Evolutionary conservation across 2,329 filamentous ascomycete genomes (phyloP).

Genomic region (Colletotrichum agaves): DNA sequence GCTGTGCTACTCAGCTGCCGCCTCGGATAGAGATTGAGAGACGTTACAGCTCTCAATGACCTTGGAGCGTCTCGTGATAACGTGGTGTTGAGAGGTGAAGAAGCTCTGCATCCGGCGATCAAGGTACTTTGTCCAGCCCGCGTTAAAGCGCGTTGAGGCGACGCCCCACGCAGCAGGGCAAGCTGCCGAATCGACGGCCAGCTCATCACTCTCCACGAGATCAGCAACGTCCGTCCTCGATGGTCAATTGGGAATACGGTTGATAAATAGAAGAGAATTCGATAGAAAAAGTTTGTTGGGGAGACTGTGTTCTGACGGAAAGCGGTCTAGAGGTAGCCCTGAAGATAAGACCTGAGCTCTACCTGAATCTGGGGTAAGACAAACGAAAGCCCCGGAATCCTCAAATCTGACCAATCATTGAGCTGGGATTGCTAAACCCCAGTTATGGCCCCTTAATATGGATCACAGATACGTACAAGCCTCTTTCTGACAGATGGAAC

Average conservation of each 20-base stretch:
- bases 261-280: background rate
- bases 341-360: slow-evolving; percentile 30
- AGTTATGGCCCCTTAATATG: slow-evolving; percentile 8
- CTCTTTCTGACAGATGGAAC: background rate
- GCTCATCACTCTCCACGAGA: slow-evolving; percentile 27
- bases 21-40: background rate
- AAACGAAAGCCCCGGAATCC: slow-evolving; percentile 14
- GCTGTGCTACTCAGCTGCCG: slow-evolving; percentile 28
- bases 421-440: slow-evolving; percentile 24
- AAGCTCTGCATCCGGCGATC: background rate
- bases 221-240: slow-evolving; percentile 2
- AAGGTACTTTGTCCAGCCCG: slow-evolving; percentile 5
- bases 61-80: background rate
- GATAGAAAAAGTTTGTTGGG: background rate
- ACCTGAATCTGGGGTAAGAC: slow-evolving; percentile 35
- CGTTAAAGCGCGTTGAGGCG: slow-evolving; percentile 35
- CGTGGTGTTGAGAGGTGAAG: slow-evolving; percentile 6
- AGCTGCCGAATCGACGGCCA: slow-evolving; percentile 30
- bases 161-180: slow-evolving; percentile 32
- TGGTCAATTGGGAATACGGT: background rate
- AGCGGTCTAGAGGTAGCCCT: slow-evolving; percentile 26
- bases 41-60: background rate
- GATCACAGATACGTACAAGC: slow-evolving; percentile 26
- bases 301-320: slow-evolving; percentile 12
- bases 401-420: slow-evolving; percentile 26